Base-by-base conservation (phyloP, 2,329 filamentous ascomycete genomes). In the Aspergillus viridinutans region DNA sequence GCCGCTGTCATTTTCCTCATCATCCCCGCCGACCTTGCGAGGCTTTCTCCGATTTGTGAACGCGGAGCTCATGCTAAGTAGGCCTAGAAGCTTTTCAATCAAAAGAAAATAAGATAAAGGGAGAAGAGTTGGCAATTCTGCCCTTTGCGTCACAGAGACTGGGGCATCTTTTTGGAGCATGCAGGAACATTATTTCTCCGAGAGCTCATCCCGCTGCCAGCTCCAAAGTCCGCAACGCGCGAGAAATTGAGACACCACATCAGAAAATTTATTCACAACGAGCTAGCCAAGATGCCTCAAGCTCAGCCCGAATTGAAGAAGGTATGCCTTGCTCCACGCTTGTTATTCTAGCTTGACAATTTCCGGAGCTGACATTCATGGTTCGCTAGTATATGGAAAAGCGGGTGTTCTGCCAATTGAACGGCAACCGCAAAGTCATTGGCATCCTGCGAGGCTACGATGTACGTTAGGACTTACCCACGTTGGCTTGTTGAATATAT, bases 251-350 rank as follows among this genome's bases (percentile, higher is more conserved):
- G 10, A 59, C 60, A 65, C 43, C 56, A 65, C 67, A 55, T 61
- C 58, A 55, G 62, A 60, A 64, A 49, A 66, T 50, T 59, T 7
- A 55, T 61, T 42, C 50, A 56, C 58, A 58, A 66, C 53, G 58
- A 58, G 61, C 50, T 63, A 58, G 64, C 59, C 80, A 89, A 82
- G 65, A 99, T 99, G 94, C 91, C 94, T 80, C 93, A 95, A 87
- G 92, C 94, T 75, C 94, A 97, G 80, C 94, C 94, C 69, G 95
- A 99, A 81, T 85, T 99, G 62, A 99, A 97, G 81, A 99, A 97
- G 87, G 94, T 95, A 78, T 58, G 73, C 72, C 40, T 6, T 20
- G 2, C 29, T 20, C 20, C 42, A 28, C 20, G 12, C 6, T 12
- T 42, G 21, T 12, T 12, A 4, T 23, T 20, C 20, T 54, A 49